These are phyloP conservation scores for Gracilaria gracilis DNA, from an alignment of 23 red algal genomes.

Conservation along the genomic window DNA sequence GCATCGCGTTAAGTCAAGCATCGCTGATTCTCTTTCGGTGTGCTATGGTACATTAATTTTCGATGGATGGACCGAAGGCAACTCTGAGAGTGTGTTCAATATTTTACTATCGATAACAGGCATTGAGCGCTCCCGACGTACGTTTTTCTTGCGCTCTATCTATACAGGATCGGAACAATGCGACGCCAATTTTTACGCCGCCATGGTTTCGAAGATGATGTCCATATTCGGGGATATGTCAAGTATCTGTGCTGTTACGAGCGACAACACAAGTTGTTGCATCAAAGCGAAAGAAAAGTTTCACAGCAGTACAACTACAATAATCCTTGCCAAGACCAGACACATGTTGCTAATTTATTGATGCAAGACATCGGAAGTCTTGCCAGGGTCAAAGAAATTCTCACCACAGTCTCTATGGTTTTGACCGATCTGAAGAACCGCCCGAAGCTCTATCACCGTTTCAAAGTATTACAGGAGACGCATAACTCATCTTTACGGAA, in stretches of 20 bases:
- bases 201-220: neutral
- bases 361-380: neutral
- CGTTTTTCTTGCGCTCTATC: constrained; percentile 23
- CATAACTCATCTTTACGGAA: neutral
- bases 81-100: neutral
- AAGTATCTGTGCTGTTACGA: neutral
- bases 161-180: neutral
- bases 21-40: too few species aligned
- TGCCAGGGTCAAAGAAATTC: neutral
- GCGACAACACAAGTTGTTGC: neutral
- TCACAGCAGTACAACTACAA: neutral
- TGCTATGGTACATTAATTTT: constrained; percentile 36
- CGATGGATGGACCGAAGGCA: constrained; percentile 1
- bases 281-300: neutral
- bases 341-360: neutral
- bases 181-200: neutral
- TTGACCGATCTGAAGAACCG: neutral
- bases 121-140: neutral
- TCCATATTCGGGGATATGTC: neutral
- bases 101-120: neutral
- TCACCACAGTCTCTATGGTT: neutral
- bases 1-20: too few species aligned
- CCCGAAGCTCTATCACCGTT: neutral
- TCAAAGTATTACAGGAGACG: neutral
- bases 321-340: constrained; percentile 13